phyloP scores from a whole-genome alignment of 1,139 yeast species.

The Lodderomyces parapsilosis region DNA sequence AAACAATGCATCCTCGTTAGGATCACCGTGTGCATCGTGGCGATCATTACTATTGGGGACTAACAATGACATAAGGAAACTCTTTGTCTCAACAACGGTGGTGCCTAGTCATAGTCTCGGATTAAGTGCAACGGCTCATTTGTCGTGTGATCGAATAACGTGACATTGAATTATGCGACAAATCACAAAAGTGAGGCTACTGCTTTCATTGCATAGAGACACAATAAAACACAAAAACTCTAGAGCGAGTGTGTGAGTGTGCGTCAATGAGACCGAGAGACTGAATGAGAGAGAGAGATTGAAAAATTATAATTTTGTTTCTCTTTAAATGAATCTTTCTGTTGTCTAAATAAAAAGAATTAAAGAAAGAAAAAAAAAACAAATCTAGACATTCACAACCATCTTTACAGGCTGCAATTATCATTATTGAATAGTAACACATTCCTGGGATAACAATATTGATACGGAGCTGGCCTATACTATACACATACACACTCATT shows the following conservation, averaged over 20 bases:
- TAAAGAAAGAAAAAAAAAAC: not conserved
- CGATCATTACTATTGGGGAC: conserved; percentile 30
- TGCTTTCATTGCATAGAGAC: too few relatives aligned
- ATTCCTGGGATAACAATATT: too few relatives aligned
- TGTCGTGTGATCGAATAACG: not conserved
- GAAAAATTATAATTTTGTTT: not conserved
- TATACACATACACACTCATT: not conserved
- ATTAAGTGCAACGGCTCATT: not conserved
- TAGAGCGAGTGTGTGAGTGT: too few relatives aligned
- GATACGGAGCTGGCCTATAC: not conserved
- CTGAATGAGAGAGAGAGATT: not conserved
- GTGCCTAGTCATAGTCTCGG: too few relatives aligned
- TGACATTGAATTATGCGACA: too few relatives aligned
- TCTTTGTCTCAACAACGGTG: not conserved
- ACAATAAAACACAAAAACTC: too few relatives aligned
- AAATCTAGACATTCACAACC: not conserved
- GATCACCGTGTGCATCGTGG: conserved; percentile 35
- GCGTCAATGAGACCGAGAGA: too few relatives aligned
- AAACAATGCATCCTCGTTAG: conserved; percentile 29
- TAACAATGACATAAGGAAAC: conserved; percentile 3
- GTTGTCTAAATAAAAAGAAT: too few relatives aligned
- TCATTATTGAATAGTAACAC: too few relatives aligned
- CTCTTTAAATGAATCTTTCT: too few relatives aligned
- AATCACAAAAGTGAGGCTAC: too few relatives aligned
- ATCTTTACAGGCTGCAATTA: not conserved